These are phyloP conservation scores for Cocos nucifera DNA, from an alignment of 176 grass and related monocot genomes.

Conservation along the genomic window DNA sequence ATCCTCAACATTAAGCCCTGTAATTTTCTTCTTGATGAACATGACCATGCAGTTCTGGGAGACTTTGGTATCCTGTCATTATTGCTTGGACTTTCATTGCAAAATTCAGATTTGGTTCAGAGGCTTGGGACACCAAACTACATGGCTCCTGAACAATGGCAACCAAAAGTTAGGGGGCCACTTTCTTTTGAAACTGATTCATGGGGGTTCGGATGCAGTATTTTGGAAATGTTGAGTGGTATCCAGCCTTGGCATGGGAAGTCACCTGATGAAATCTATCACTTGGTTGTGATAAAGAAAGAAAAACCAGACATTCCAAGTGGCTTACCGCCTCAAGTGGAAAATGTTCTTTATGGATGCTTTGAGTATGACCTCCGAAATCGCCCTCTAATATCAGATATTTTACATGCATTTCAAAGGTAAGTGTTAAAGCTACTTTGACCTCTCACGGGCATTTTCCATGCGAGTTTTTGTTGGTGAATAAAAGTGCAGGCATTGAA, in stretches of 20 bases:
- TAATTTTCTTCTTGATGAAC: conserved; percentile 72
- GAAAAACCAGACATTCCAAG: conserved; percentile 67
- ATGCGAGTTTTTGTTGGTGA: no score
- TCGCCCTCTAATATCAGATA: conserved; percentile 68
- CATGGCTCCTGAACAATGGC: conserved; percentile 96
- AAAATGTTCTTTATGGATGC: conserved; percentile 65
- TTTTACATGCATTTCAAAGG: conserved; percentile 77
- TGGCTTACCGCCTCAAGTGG: conserved; percentile 48
- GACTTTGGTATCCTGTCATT: conserved; percentile 83
- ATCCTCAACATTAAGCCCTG: conserved; percentile 82
- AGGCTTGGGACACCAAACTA: conserved; percentile 88
- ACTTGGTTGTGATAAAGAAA: conserved; percentile 73
- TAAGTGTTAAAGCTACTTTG: conserved; percentile 11
- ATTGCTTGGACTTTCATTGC: conserved; percentile 59
- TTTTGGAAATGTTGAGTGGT: conserved; percentile 90
- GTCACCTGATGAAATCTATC: conserved; percentile 79
- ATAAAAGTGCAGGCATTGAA: no score
- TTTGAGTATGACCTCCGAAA: conserved; percentile 76
- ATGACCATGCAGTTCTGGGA: conserved; percentile 49
- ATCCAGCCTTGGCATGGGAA: conserved; percentile 72
- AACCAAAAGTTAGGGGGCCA: conserved; percentile 72
- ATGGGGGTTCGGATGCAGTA: conserved; percentile 90
- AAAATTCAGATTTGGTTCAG: conserved; percentile 58
- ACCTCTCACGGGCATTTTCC: no score
- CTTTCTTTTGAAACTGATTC: conserved; percentile 80